phyloP scores from a whole-genome alignment of 2,329 filamentous ascomycete genomes.

The Cercospora zeina region DNA sequence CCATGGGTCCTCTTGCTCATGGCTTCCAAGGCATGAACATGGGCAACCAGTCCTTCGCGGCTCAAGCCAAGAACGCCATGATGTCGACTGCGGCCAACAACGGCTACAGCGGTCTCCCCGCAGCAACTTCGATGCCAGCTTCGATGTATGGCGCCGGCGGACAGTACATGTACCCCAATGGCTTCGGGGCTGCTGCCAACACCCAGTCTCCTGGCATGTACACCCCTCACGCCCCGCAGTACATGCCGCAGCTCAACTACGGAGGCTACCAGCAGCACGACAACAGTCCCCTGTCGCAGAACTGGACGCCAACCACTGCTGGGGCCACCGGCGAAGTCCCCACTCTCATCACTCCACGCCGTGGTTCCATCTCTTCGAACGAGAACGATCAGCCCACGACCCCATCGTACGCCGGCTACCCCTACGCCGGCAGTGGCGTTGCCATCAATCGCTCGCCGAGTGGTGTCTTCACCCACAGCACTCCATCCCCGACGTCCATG shows the following conservation, averaged over 20 bases:
- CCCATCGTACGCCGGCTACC: slow-evolving; percentile 49
- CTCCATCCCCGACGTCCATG: slow-evolving; percentile 53
- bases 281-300: slow-evolving; percentile 50
- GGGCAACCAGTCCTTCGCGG: slow-evolving; percentile 39
- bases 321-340: slow-evolving; percentile 52
- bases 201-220: slow-evolving; percentile 48
- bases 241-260: slow-evolving; percentile 47
- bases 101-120: slow-evolving; percentile 36
- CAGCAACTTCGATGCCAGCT: slow-evolving; percentile 35
- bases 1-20: slow-evolving; percentile 43
- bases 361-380: slow-evolving; percentile 55
- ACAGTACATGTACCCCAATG: slow-evolving; percentile 40
- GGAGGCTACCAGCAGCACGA: slow-evolving; percentile 49
- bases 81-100: slow-evolving; percentile 35
- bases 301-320: slow-evolving; percentile 47
- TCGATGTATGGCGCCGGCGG: slow-evolving; percentile 37
- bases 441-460: slow-evolving; percentile 54
- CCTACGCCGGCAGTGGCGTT: slow-evolving; percentile 44
- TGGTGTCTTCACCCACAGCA: slow-evolving; percentile 51
- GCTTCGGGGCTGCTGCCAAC: slow-evolving; percentile 33
- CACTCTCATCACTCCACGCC: slow-evolving; percentile 53
- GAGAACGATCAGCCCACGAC: slow-evolving; percentile 55
- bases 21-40: slow-evolving; percentile 46
- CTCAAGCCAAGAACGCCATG: slow-evolving; percentile 41
- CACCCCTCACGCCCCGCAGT: slow-evolving; percentile 46